Base-by-base conservation (phyloP, 1,284 basidiomycete genomes). In the Pulchroboletus neoregius region DNA sequence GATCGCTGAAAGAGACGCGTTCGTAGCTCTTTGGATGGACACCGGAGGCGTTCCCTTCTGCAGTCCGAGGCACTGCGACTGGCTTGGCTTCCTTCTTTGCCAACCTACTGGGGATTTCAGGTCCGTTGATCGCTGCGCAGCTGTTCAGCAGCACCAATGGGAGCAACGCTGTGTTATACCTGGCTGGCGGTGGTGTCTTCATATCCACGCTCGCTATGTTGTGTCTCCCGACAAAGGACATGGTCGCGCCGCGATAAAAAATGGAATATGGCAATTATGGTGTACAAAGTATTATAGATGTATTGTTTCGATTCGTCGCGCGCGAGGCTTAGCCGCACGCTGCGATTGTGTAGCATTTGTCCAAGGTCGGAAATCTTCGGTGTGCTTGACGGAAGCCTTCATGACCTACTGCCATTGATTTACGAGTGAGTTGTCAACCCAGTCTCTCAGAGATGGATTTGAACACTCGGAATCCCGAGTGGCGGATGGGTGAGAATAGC, bases 11-110 rank as follows among this genome's bases (percentile, higher is more conserved):
- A 9, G 7, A n/a, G 9, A 12, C 5, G 6, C 15, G 8, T 13
- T 36, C 11, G 6, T 24, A 58, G 54, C 46, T 58, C 39, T 26
- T 44, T 1, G 56, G 55, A 26, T 56, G 55, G 56, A 56, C 47
- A 10, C 56, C 56, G 3, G 55, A 56, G 22, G 45, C 55, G 4
- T 56, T 56, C 18, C 55, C 55, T 31, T 5, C 33, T 12, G 45
- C 55, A 5, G 46, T 56, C 12, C 43, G 54, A 32, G 54, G 54
- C 4, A 56, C 55, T 18, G 54, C 52, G 1, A 45, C 46, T 1
- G 53, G 54, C 7, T 24, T 52, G 27, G 43, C 56, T 10, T 15
- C 31, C 1, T 46, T 43, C 16, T 44, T 43, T 26, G 54, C 30
- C 18, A 34, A 15, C 6, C 1, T 56, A 0, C 5, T 56, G 32